These are phyloP conservation scores for Plenodomus lindquistii DNA, from an alignment of 2,329 filamentous ascomycete species.

Conservation along the genomic window DNA sequence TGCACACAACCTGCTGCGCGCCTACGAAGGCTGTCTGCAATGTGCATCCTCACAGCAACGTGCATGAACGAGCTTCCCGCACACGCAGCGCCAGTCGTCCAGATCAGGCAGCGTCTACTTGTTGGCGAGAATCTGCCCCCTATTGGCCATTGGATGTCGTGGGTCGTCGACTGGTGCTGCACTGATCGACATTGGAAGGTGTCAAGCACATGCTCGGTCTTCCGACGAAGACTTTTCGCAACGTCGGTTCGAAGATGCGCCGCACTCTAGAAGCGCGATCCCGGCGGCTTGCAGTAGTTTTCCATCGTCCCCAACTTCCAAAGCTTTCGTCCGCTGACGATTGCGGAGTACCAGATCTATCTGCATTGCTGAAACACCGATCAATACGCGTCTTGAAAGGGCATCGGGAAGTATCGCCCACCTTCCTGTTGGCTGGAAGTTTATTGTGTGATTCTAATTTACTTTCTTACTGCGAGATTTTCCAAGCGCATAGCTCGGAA, in stretches of 20 bases:
- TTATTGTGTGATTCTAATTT: not conserved
- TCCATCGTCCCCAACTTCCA: not conserved
- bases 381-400: constrained; percentile 5
- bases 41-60: constrained; percentile 29
- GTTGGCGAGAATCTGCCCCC: constrained; percentile 15
- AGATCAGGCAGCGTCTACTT: constrained; percentile 20
- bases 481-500: not conserved
- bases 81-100: constrained; percentile 21
- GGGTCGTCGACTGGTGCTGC: not conserved
- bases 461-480: not conserved
- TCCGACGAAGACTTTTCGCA: not conserved
- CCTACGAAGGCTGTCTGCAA: constrained; percentile 23
- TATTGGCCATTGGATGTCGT: constrained; percentile 12
- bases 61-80: constrained; percentile 34
- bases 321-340: constrained; percentile 7
- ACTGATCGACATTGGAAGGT: not conserved
- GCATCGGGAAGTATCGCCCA: constrained; percentile 18
- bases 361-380: constrained; percentile 26
- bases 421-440: constrained; percentile 1
- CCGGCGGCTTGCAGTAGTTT: constrained; percentile 3
- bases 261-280: not conserved
- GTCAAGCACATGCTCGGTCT: not conserved
- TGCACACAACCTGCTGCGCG: constrained; percentile 20
- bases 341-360: constrained; percentile 11
- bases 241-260: not conserved